Conservation (phyloP, 2,329 filamentous ascomycete genomes). For the Sporothrix brunneoviolacea region DNA sequence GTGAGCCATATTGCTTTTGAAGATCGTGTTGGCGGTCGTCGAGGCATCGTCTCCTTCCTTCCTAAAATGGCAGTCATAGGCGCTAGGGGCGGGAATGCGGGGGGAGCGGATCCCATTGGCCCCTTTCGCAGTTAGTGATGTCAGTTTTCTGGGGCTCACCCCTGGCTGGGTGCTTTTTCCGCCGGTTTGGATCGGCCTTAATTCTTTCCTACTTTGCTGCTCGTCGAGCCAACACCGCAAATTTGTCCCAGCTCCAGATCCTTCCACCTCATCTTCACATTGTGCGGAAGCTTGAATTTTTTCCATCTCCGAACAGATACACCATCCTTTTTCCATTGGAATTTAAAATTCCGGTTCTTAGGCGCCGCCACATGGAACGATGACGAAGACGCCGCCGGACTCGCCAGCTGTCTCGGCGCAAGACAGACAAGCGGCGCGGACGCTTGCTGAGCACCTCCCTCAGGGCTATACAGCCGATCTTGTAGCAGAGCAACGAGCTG, state of each 20-base stretch:
- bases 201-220: not conserved
- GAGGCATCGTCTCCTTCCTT: too few relatives aligned
- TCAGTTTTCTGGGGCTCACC: constrained; percentile 8
- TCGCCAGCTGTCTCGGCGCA: not conserved
- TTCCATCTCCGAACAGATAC: too few relatives aligned
- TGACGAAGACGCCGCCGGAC: constrained; percentile 12
- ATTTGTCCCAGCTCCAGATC: too few relatives aligned
- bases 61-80: constrained; percentile 2
- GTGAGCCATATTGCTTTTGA: not conserved
- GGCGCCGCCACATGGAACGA: constrained; percentile 7
- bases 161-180: too few relatives aligned
- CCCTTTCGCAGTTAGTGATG: constrained; percentile 7
- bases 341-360: too few relatives aligned
- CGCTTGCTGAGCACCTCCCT: constrained; percentile 29
- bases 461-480: constrained; percentile 29
- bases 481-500: constrained; percentile 4
- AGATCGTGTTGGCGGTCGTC: not conserved
- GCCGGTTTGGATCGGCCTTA: constrained; percentile 7
- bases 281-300: too few relatives aligned
- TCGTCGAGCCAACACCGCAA: not conserved
- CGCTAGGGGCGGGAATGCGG: not conserved
- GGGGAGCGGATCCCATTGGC: not conserved
- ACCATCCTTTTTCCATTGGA: too few relatives aligned
- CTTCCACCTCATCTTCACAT: too few relatives aligned
- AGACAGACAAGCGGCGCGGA: constrained; percentile 15